Base-by-base conservation (phyloP, 345 rosid genomes). In the Adansonia digitata region DNA sequence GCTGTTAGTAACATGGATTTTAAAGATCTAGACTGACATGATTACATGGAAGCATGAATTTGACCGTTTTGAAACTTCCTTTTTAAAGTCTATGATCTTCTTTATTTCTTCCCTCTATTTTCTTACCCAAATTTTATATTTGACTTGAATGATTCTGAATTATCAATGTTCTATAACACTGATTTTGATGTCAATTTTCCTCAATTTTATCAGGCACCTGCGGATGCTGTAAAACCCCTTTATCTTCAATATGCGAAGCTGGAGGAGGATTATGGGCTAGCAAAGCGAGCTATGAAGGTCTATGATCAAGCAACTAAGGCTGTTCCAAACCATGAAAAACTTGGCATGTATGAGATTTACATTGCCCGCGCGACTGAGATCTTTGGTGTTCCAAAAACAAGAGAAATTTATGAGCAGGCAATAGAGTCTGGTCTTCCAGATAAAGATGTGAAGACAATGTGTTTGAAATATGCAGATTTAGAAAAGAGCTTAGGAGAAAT, bases 401-500 rank as follows among this genome's bases (percentile, higher is more conserved):
- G 99, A 75, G 97, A 95, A 66, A 95, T 95, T 51, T 95, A 95
- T 37, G 96, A 93, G 85, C 96, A 91, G 82, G 98, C 98, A 5
- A 95, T 95, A 69, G 92, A 93, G 75, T 89, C 98, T 60, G 99
- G 96, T 75, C 94, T 93, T 67, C 99, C 98, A 3, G 93, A 90
- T 85, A 93, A 89, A 83, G 99, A 95, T 79, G 98, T 89, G 74
- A 93, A 91, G 86, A 85, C 86, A 27, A 91, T 95, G 99, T 91
- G 97, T 80, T 74, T 93, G 79, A 95, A 84, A 72, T 95, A 90
- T 76, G 93, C 99, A 1, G 97, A 95, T 79, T 81, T 95, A 52
- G 99, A 95, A 84, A 93, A 92, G 84, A 93, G 86, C 78, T 81
- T 95, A 76, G 98, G 97, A 76, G 99, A 95, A 82, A 93, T 95